Percentiles rank a stretch among this genome's conserved stretches.
These are phyloP conservation scores for Hysterium pulicare DNA, from an alignment of 2,329 filamentous ascomycete genomes.

Conservation along the genomic window DNA sequence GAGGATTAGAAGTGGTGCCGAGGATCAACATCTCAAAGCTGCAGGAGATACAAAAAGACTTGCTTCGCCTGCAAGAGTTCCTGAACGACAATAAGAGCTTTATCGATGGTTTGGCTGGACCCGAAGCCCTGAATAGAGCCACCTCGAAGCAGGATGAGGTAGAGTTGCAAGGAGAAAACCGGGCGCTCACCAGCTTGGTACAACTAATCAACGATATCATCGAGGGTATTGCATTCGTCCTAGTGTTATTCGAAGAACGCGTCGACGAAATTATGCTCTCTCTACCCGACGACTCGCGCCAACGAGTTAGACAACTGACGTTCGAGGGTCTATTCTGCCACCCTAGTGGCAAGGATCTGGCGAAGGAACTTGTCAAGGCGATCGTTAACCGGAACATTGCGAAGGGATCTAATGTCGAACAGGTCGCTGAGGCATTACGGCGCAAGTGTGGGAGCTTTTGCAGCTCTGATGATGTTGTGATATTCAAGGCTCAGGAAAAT, in stretches of 20 bases:
- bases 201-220: slow-evolving; percentile 86
- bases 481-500: slow-evolving; percentile 97
- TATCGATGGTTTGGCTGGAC: slow-evolving; percentile 90
- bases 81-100: slow-evolving; percentile 83
- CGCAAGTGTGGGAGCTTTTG: slow-evolving; percentile 95
- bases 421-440: slow-evolving; percentile 89
- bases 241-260: slow-evolving; percentile 91
- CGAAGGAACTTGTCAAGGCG: slow-evolving; percentile 91
- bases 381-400: slow-evolving; percentile 98
- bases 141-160: slow-evolving; percentile 86
- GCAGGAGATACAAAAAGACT: slow-evolving; percentile 70
- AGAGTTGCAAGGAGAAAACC: slow-evolving; percentile 88
- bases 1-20: slow-evolving; percentile 62
- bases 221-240: slow-evolving; percentile 93
- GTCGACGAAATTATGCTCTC: slow-evolving; percentile 81
- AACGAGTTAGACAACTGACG: slow-evolving; percentile 71
- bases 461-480: slow-evolving; percentile 92
- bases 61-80: slow-evolving; percentile 77
- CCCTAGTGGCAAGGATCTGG: slow-evolving; percentile 76
- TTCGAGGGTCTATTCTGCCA: slow-evolving; percentile 86
- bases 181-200: slow-evolving; percentile 81
- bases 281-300: slow-evolving; percentile 66
- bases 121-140: slow-evolving; percentile 75
- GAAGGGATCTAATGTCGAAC: slow-evolving; percentile 95
- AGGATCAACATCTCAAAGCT: slow-evolving; percentile 68